Base-by-base conservation (phyloP, 768 basidiomycete genomes). In the Termitomyces sp. region DNA sequence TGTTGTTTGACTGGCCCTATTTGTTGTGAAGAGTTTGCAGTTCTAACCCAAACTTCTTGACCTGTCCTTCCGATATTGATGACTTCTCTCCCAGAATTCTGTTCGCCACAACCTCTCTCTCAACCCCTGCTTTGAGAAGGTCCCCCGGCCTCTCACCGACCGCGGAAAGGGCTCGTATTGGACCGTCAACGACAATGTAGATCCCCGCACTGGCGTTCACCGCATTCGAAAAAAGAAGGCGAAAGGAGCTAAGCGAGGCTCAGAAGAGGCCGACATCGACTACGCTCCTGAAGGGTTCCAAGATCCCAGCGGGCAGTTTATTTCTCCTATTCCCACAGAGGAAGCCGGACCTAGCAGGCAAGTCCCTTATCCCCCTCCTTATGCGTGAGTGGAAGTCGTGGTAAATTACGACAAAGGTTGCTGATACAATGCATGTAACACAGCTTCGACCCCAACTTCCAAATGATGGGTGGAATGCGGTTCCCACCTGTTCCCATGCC, bases 101-200 rank as follows among this genome's bases (percentile, higher is more conserved):
- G 91, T 94, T 60, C 87, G 91, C 45, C 91, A 94, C 70, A 94
- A 94, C 63, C 80, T 94, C 23, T 94, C 91, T 6, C 77, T 94
- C 57, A 94, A 94, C 61, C 91, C 91, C 49, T 94, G 90, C 65
- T 94, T 94, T 63, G 89, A 92, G 71, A 94, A 94, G 70, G 88
- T 93, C 5, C 86, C 91, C 3, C 88, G 91, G n/a, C 91, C 91
- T 12, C 81, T 94, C 60, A 94, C 91, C 6, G 91, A 94, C 64
- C 85, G 91, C 49, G 91, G 91, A 50, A 94, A 94, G 64, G 91
- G 91, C 20, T 92, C 89, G 0, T 94, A 93, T 65, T 94, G 91
- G 91, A 92, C 90, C 0, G 91, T 94, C 58, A 91, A 93, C 63
- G 90, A 93, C 63, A 88, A 89, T 62, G 89, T 93, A 41, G 90